Evolutionary conservation across 164 flowering plant species (phyloP).

Genomic region (Pachysandra terminalis): DNA sequence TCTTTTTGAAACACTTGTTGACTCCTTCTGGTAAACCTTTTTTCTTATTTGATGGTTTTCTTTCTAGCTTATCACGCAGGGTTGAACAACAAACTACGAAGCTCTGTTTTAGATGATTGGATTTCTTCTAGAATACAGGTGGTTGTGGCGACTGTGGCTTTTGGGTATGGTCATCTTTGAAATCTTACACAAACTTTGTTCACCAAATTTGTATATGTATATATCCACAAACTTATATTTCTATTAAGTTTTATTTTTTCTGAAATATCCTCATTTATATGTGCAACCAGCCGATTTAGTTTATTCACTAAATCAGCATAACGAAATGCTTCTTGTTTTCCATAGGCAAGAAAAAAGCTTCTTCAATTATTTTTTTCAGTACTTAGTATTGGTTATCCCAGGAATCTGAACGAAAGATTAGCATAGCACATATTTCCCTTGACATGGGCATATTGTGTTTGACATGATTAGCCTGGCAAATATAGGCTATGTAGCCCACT

Average conservation of each 20-base stretch:
- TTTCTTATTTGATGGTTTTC: constrained; percentile 4
- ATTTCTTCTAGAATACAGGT: constrained; percentile 83
- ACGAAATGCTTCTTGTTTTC: neutral
- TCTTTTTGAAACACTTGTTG: neutral
- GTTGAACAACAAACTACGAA: constrained; percentile 68
- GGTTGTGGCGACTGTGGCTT: constrained; percentile 95
- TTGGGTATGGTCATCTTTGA: constrained; percentile 55
- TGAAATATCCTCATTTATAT: no score
- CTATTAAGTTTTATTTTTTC: no score
- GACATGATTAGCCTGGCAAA: neutral
- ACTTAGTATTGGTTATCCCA: neutral
- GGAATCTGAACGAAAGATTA: neutral
- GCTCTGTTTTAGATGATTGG: constrained; percentile 84
- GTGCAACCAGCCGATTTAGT: neutral
- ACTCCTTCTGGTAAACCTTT: neutral
- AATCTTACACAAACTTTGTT: neutral
- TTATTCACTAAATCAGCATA: neutral
- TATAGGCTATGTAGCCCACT: no score
- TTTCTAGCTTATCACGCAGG: constrained; percentile 95
- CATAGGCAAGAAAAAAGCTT: neutral
- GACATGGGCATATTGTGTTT: neutral
- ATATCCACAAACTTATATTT: no score
- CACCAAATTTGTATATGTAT: no score
- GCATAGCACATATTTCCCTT: neutral
- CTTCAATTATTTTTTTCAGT: neutral